Conservation (phyloP, 108 stramenopile genomes). For the Cyclotella choctawhatcheeana region DNA sequence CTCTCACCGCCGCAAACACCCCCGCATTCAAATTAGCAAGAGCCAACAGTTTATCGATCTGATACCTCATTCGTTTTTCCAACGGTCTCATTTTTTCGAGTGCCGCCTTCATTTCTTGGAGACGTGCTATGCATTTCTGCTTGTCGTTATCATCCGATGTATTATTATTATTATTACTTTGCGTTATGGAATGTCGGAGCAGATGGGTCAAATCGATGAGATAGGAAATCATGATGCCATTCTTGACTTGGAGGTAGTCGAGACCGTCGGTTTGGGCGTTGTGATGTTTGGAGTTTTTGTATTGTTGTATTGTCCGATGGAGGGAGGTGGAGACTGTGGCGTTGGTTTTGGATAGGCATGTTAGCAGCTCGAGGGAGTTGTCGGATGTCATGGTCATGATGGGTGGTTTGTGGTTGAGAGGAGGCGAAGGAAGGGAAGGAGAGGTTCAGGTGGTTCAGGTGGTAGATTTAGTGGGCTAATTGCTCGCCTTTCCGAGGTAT, state of each 20-base stretch:
- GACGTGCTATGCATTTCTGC: slow-evolving; percentile 55
- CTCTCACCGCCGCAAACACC: slow-evolving; percentile 39
- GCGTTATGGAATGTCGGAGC: slow-evolving; percentile 26
- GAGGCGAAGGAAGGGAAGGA: background rate
- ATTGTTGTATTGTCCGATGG: slow-evolving; percentile 35
- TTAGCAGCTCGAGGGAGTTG: background rate
- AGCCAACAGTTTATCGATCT: slow-evolving; percentile 82
- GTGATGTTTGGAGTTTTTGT: slow-evolving; percentile 42
- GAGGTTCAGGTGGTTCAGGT: too few species aligned
- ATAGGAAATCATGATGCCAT: slow-evolving; percentile 73
- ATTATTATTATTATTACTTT: slow-evolving; percentile 23
- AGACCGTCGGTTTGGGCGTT: slow-evolving; percentile 53
- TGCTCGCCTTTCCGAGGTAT: too few species aligned
- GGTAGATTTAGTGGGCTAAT: too few species aligned
- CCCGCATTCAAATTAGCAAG: slow-evolving; percentile 49
- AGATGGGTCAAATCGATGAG: slow-evolving; percentile 75
- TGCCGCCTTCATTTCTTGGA: slow-evolving; percentile 76
- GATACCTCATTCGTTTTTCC: slow-evolving; percentile 86
- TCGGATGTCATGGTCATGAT: slow-evolving; percentile 13
- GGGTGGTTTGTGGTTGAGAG: background rate
- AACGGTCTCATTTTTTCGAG: slow-evolving; percentile 84
- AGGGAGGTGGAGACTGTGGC: slow-evolving; percentile 30
- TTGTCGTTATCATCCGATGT: background rate
- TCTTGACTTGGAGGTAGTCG: slow-evolving; percentile 81
- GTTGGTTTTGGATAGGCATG: slow-evolving; percentile 31